phyloP scores from a whole-genome alignment of 2,329 filamentous ascomycete species.

The Aspergillus brasiliensis region DNA sequence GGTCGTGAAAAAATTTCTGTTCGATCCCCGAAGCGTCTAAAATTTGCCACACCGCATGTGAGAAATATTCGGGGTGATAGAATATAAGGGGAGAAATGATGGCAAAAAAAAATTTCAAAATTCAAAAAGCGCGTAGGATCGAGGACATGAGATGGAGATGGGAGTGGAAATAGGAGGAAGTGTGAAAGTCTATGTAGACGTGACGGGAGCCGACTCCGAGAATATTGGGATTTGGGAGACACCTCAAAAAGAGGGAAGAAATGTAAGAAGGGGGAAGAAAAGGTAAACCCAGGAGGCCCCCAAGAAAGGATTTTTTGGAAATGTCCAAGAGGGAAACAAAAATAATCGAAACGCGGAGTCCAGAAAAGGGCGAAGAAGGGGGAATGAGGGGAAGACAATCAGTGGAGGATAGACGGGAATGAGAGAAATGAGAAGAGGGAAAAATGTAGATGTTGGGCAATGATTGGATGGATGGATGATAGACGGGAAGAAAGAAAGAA shows the following conservation, averaged over 20 bases:
- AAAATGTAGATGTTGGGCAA: slow-evolving; percentile 1
- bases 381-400: slow-evolving; percentile 10
- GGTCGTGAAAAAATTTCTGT: slow-evolving; percentile 8
- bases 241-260: slow-evolving; percentile 2
- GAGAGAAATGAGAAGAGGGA: slow-evolving; percentile 4
- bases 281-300: slow-evolving; percentile 1
- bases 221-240: not conserved
- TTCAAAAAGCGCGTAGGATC: slow-evolving; percentile 8
- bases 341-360: slow-evolving; percentile 1
- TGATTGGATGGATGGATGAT: not conserved
- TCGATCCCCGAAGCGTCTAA: slow-evolving; percentile 9
- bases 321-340: slow-evolving; percentile 1
- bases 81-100: slow-evolving; percentile 5
- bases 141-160: slow-evolving; percentile 7
- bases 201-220: slow-evolving; percentile 10
- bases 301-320: slow-evolving; percentile 7
- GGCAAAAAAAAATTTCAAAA: not conserved
- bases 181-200: slow-evolving; percentile 4
- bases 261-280: not conserved
- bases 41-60: slow-evolving; percentile 5
- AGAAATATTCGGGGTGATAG: not conserved
- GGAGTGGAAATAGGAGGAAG: slow-evolving; percentile 10
- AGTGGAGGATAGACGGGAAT: slow-evolving; percentile 10
- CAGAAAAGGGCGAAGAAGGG: slow-evolving; percentile 3
- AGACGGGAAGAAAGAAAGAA: slow-evolving; percentile 6